A percentile compares a stretch with the other conserved stretches of the same genome.
phyloP scores from a whole-genome alignment of 768 basidiomycete species.

The Macrolepiota dolichaula region DNA sequence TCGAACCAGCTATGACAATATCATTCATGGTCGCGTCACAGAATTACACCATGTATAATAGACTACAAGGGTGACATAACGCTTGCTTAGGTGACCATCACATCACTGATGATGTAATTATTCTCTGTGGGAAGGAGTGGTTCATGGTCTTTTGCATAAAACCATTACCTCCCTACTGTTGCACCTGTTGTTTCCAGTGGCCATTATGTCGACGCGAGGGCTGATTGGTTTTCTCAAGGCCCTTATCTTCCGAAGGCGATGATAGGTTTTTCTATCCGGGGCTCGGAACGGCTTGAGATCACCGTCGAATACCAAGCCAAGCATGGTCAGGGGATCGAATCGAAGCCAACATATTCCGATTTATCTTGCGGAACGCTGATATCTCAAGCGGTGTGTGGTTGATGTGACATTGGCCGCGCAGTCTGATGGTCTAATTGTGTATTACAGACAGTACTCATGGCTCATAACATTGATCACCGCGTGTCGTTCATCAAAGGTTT shows the following conservation, averaged over 20 bases:
- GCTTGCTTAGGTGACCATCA: neutral
- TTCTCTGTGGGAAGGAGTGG: neutral
- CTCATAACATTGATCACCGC: neutral
- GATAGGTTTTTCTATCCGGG: neutral
- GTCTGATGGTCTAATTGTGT: neutral
- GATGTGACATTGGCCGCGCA: neutral
- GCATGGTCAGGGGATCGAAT: neutral
- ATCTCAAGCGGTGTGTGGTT: neutral
- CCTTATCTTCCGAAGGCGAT: neutral
- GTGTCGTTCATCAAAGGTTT: neutral
- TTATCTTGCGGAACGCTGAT: neutral
- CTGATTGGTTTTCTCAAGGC: neutral
- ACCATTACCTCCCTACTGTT: neutral
- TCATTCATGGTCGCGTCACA: too few relatives aligned
- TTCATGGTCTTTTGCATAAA: neutral
- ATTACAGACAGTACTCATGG: neutral
- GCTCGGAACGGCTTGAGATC: neutral
- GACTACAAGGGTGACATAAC: neutral
- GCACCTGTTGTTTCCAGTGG: neutral
- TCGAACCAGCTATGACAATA: too few relatives aligned
- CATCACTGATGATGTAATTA: neutral
- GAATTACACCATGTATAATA: too few relatives aligned
- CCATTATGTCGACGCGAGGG: neutral
- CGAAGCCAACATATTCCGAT: neutral
- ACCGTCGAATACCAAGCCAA: neutral